These are phyloP conservation scores for Cyberlindnera amylophila DNA, from an alignment of 805 yeast species.

Conservation along the genomic window DNA sequence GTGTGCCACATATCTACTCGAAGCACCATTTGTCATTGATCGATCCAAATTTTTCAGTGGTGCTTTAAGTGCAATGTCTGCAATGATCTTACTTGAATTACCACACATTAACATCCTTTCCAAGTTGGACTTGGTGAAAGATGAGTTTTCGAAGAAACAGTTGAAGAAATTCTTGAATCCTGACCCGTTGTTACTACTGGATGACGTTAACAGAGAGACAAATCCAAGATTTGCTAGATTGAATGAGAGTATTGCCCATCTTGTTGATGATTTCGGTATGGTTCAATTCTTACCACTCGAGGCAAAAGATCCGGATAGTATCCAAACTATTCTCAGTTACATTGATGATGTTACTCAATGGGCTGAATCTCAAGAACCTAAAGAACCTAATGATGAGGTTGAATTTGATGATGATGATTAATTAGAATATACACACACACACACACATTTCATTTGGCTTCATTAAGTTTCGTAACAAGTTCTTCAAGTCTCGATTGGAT, in stretches of 20 bases:
- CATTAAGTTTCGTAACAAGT: slow-evolving; percentile 21
- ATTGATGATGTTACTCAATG: slow-evolving; percentile 97
- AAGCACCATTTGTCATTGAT: slow-evolving; percentile 92
- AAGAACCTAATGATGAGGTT: slow-evolving; percentile 81
- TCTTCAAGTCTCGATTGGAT: slow-evolving; percentile 23
- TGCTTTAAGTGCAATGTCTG: slow-evolving; percentile 94
- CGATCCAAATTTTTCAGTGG: slow-evolving; percentile 92
- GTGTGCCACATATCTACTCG: slow-evolving; percentile 89
- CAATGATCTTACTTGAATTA: slow-evolving; percentile 90
- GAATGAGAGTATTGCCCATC: slow-evolving; percentile 77
- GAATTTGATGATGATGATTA: slow-evolving; percentile 56
- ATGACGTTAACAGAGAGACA: slow-evolving; percentile 44
- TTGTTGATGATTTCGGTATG: slow-evolving; percentile 98
- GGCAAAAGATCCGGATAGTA: slow-evolving; percentile 68
- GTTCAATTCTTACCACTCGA: slow-evolving; percentile 93
- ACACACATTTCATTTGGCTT: slow-evolving; percentile 13
- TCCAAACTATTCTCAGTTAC: slow-evolving; percentile 80
- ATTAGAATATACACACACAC: slow-evolving; percentile 1
- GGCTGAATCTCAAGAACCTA: slow-evolving; percentile 95
- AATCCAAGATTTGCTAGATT: slow-evolving; percentile 66
- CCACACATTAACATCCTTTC: slow-evolving; percentile 92
- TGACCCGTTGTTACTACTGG: slow-evolving; percentile 71
- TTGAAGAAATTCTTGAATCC: slow-evolving; percentile 86
- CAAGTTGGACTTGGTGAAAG: slow-evolving; percentile 81
- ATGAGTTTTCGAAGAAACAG: slow-evolving; percentile 69